These are phyloP conservation scores for Cladosporium sp. DNA, from an alignment of 2,329 filamentous ascomycete species.

Conservation along the genomic window DNA sequence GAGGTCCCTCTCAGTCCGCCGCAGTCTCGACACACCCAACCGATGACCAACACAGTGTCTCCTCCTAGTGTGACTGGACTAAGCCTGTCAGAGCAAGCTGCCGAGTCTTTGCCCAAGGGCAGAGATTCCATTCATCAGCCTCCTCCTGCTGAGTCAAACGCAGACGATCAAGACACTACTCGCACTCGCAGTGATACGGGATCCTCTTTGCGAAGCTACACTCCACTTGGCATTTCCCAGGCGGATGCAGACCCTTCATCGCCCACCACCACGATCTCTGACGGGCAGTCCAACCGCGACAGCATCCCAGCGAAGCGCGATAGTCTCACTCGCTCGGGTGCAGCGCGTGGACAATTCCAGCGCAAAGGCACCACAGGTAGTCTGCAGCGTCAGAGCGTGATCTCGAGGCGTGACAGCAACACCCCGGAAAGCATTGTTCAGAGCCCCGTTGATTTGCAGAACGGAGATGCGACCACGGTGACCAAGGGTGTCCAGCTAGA, in stretches of 20 bases:
- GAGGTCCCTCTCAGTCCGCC: constrained; percentile 68
- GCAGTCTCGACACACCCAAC: constrained; percentile 13
- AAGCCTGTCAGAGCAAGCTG: neutral
- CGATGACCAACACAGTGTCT: constrained; percentile 11
- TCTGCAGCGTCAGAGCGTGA: constrained; percentile 32
- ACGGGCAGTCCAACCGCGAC: constrained; percentile 11
- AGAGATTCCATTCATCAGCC: constrained; percentile 30
- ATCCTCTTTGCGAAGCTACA: constrained; percentile 5
- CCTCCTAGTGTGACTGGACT: constrained; percentile 14
- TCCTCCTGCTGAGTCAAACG: constrained; percentile 22
- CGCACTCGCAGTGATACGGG: constrained; percentile 20
- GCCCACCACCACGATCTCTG: neutral
- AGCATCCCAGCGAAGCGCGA: constrained; percentile 57
- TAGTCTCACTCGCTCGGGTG: constrained; percentile 53
- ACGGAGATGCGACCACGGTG: constrained; percentile 18
- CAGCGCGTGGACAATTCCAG: constrained; percentile 32
- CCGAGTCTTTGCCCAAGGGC: constrained; percentile 5
- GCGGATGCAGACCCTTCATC: constrained; percentile 17
- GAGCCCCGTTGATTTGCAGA: constrained; percentile 16
- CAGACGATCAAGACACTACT: constrained; percentile 14
- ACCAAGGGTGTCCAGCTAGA: constrained; percentile 59
- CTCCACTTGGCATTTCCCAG: constrained; percentile 11
- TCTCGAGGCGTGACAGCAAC: constrained; percentile 25
- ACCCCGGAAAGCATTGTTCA: constrained; percentile 10
- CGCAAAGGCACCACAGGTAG: constrained; percentile 46